Conservation (phyloP, 371 early-diverging fungal species). For the Mycotypha africana region DNA sequence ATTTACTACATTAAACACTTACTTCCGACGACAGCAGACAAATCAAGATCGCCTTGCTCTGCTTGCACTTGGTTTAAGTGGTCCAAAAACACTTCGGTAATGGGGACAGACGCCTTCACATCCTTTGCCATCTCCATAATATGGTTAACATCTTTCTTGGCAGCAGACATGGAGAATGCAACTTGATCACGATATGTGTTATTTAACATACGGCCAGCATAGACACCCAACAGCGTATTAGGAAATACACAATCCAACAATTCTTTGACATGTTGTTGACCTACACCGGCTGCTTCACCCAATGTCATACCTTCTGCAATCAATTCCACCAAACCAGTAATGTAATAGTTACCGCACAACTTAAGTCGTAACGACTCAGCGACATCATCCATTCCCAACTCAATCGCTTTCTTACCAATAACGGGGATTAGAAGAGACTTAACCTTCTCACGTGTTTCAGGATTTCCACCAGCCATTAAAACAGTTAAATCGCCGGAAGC, state of each 20-base stretch:
- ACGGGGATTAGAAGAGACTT: constrained; percentile 24
- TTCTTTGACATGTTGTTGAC: constrained; percentile 50
- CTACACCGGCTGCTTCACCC: constrained; percentile 54
- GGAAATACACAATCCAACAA: constrained; percentile 56
- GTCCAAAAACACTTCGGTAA: constrained; percentile 21
- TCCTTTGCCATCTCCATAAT: constrained; percentile 27
- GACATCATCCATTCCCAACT: constrained; percentile 41
- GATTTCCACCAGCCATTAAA: constrained; percentile 23
- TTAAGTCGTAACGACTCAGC: constrained; percentile 48
- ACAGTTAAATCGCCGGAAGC: constrained; percentile 20
- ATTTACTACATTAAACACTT: no score
- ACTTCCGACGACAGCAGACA: constrained; percentile 34
- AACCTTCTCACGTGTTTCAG: constrained; percentile 8
- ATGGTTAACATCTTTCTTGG: constrained; percentile 35
- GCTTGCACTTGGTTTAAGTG: constrained; percentile 15
- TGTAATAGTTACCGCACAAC: constrained; percentile 64
- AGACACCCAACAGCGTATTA: constrained; percentile 18
- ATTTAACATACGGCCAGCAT: constrained; percentile 30
- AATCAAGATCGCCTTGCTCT: constrained; percentile 30
- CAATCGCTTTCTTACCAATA: constrained; percentile 33
- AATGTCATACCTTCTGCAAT: constrained; percentile 66
- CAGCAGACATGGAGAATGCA: constrained; percentile 23
- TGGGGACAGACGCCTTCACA: constrained; percentile 16
- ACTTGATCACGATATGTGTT: constrained; percentile 27
- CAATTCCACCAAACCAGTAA: constrained; percentile 51